Base-by-base conservation (phyloP, 1,284 basidiomycete species). In the Leccinum subspadiceum region DNA sequence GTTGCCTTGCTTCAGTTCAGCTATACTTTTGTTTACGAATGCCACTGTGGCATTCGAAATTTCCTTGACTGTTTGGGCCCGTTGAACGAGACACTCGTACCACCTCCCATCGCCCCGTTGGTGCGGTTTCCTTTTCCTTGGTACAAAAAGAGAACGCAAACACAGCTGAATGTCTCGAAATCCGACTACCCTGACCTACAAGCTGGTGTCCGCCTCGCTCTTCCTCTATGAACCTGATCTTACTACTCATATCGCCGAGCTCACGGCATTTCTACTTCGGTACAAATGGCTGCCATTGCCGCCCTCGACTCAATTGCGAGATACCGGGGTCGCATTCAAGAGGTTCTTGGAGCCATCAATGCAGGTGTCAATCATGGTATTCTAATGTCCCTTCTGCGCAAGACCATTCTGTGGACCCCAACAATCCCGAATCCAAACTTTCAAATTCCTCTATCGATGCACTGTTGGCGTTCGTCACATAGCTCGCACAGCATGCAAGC, bases 321-420 rank as follows among this genome's bases (percentile, higher is more conserved):
- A 64, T 96, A 97, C 72, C 85, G 93, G 60, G 81, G 79, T 64
- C 93, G 90, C 71, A 83, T 93, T 41, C 85, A 87, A 64, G 96
- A 98, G 70, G 94, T 98, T 31, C 78, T 98, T 49, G 89, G 90
- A 13, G 89, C 96, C 1, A 85, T 98, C 54, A 97, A 97, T 70
- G 96, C 94, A 17, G 94, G 94, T 55, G 94, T 98, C 62, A 98
- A 94, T 69, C 97, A 99, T 71, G 97, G 97, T 13, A 90, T 94
- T 53, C 76, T 98, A 35, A 93, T 98, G 89, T 87, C 90, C 22
- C 79, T 95, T 51, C 79, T 98, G 62, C 86, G 93, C 59, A 90
- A 24, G 24, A 24, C 24, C 24, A 24, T 24, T 24, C 24, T 24
- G 24, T 29, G 26, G 24, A 24, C 24, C 24, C 29, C 29, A 31